phyloP scores from a whole-genome alignment of 2,329 filamentous ascomycete genomes.

The Penicillium expansum region DNA sequence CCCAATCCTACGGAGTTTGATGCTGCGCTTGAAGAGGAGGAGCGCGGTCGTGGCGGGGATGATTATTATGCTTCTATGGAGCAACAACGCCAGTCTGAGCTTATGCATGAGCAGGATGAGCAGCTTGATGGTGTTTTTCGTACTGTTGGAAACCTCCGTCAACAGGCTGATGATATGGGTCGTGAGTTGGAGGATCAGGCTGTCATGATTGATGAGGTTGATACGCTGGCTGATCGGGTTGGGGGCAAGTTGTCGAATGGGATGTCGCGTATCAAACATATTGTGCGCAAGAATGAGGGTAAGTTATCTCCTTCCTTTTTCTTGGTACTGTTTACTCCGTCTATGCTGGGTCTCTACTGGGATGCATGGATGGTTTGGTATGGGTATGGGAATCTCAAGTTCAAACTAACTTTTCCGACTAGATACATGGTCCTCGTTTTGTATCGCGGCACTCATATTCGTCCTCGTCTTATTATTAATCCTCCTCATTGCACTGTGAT shows the following conservation, averaged over 20 bases:
- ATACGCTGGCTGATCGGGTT: slow-evolving; percentile 80
- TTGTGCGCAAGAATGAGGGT: slow-evolving; percentile 91
- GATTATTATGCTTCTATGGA: slow-evolving; percentile 79
- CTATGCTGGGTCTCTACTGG: slow-evolving; percentile 5
- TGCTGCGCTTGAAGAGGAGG: slow-evolving; percentile 42
- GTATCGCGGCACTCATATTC: slow-evolving; percentile 82
- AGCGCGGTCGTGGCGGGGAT: slow-evolving; percentile 42
- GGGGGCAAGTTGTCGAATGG: slow-evolving; percentile 81
- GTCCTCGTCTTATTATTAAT: slow-evolving; percentile 84
- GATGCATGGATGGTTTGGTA: slow-evolving; percentile 5
- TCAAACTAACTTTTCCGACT: slow-evolving; percentile 26
- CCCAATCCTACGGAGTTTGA: slow-evolving; percentile 61
- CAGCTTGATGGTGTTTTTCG: slow-evolving; percentile 88
- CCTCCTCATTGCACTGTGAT: slow-evolving; percentile 65
- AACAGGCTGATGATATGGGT: slow-evolving; percentile 94
- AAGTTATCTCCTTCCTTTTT: slow-evolving; percentile 37
- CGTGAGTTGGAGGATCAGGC: slow-evolving; percentile 92
- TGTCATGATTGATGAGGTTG: slow-evolving; percentile 82
- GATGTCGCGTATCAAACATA: slow-evolving; percentile 78
- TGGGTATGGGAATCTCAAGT: slow-evolving; percentile 22
- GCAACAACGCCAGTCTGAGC: slow-evolving; percentile 82
- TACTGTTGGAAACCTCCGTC: slow-evolving; percentile 84
- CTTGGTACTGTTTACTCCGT: slow-evolving; percentile 3
- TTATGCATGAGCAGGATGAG: slow-evolving; percentile 93
- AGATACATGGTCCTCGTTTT: slow-evolving; percentile 79